Base-by-base conservation (phyloP, 108 stramenopile species). In the Mediolabrus comicus region DNA sequence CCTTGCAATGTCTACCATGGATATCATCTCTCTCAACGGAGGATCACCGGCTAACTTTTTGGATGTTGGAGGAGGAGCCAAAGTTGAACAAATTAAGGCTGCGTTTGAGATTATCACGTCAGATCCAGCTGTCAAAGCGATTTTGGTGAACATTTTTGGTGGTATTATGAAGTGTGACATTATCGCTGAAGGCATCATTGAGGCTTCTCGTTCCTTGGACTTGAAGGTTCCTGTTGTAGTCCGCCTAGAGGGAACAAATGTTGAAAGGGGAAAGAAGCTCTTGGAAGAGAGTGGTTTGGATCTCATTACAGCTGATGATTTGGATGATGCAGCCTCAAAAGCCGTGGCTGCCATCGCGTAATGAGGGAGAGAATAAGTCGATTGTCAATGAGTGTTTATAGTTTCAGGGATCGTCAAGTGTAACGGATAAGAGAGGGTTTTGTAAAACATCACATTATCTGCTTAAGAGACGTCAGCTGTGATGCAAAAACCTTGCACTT, bases 131-230 rank as follows among this genome's bases (percentile, higher is more conserved):
- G 95, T 96, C 67, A 72, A 92, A 61, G 89, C 94, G 19, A 91
- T 98, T 33, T 67, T 98, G 55, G 95, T 98, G 55, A 98, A 98
- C 74, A 98, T 98, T 72, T 98, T 98, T 74, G 97, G 97, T 39
- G 97, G 97, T 27, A 95, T 98, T 77, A 96, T 98, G 97, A 85
- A 92, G 56, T 97, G 96, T 65, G 96, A 96, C 68, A 86, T 98
- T 19, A 97, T 98, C 75, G 96, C 96, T 30, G 65, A 64, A 22
- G 96, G 97, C 27, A 96, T 98, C 59, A 80, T 98, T 49, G 84
- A 86, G 58, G 95, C 94, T 9, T 88, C 87, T 65, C 85, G 92
- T 64, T 68, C 86, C 33, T 74, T 97, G 67, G 95, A 94, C 26
- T 59, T 98, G 22, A 61, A 67, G 52, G 95, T 92, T 62, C 96